Conservation (phyloP, 202 grass and related monocot genomes). For the Hordeum pubiflorum region DNA sequence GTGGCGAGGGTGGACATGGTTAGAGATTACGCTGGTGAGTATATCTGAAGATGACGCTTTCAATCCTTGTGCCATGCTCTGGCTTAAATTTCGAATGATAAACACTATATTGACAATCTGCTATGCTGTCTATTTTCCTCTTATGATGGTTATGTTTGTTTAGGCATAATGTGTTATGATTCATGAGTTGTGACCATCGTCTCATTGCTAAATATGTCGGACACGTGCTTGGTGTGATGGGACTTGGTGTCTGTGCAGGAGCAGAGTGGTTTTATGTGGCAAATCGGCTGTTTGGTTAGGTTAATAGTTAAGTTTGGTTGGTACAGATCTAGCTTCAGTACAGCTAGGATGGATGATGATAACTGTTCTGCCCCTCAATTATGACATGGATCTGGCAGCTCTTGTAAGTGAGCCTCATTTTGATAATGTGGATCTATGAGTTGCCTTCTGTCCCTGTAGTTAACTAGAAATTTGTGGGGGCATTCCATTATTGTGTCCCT, state of each 20-base stretch:
- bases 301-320: slow-evolving; percentile 19
- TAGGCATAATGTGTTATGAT: slow-evolving; percentile 5
- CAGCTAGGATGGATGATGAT: slow-evolving; percentile 12
- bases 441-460: neutral
- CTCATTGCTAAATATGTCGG: neutral
- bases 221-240: neutral
- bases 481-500: neutral
- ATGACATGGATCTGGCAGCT: slow-evolving; percentile 7
- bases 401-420: neutral
- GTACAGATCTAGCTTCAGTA: slow-evolving; percentile 12
- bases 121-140: neutral
- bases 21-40: slow-evolving; percentile 64
- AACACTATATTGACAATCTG: neutral
- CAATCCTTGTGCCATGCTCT: neutral
- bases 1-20: slow-evolving; percentile 75
- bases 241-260: neutral
- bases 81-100: neutral
- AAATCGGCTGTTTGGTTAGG: neutral
- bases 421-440: slow-evolving; percentile 14
- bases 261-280: neutral
- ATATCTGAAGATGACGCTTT: neutral
- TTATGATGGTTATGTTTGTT: neutral
- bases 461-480: neutral
- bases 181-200: neutral
- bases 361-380: neutral